Percentiles rank a stretch among this genome's conserved stretches.
Conservation (phyloP, 805 yeast genomes). For the Ogataea paradorogensis region DNA sequence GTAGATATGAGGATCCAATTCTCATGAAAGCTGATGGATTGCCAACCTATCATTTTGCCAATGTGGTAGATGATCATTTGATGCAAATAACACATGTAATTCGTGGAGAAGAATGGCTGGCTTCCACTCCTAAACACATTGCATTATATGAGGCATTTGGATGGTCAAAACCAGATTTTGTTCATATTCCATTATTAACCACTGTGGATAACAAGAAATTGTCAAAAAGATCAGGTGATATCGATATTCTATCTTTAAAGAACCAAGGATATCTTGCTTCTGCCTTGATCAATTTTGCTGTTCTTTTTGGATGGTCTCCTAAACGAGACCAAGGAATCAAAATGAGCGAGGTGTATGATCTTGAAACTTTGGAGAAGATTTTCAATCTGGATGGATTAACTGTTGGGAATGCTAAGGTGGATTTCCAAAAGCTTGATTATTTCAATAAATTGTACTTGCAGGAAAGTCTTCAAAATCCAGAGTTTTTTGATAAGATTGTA, state of each 20-base stretch:
- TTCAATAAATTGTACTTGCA: conserved; percentile 73
- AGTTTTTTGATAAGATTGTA: conserved; percentile 36
- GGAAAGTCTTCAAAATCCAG: conserved; percentile 38
- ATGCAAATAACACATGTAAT: conserved; percentile 94
- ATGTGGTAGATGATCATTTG: conserved; percentile 89
- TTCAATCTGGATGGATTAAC: conserved; percentile 76
- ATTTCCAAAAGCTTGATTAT: conserved; percentile 65
- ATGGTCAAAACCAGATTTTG: conserved; percentile 76
- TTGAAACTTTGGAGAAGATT: conserved; percentile 48
- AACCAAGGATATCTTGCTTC: conserved; percentile 75
- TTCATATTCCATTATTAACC: conserved; percentile 90
- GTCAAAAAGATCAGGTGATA: conserved; percentile 83
- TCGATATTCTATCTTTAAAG: conserved; percentile 59
- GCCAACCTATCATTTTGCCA: conserved; percentile 97
- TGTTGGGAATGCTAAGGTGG: conserved; percentile 92
- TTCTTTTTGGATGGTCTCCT: conserved; percentile 95
- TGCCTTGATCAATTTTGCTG: conserved; percentile 82
- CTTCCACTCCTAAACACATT: conserved; percentile 92
- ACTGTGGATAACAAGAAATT: conserved; percentile 70
- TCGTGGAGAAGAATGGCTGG: conserved; percentile 97
- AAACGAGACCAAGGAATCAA: conserved; percentile 50
- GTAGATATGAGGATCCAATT: conserved; percentile 86
- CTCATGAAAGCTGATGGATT: conserved; percentile 88
- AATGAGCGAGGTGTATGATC: conserved; percentile 48
- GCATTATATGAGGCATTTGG: conserved; percentile 83